Evolutionary conservation across 208 protist genomes (phyloP), one percentile per base, ranked within the genome.

Genomic region (Tritrichomonas musculus): DNA sequence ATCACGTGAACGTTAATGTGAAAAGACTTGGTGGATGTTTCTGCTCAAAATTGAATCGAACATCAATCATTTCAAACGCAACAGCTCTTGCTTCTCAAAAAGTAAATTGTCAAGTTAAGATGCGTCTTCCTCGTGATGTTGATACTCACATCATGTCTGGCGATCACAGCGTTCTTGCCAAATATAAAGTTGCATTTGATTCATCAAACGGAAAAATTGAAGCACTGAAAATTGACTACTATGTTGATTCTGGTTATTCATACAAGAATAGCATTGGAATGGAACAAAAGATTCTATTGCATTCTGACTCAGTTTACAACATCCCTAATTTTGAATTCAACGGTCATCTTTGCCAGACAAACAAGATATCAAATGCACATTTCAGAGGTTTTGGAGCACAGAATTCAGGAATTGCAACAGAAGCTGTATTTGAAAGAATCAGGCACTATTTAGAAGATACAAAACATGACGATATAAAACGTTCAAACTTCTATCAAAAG

Each of bases 11-110:
- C 4, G 49, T 13, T 65, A 57, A 93, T 44, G 94, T 96, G 0
- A 95, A 96, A 53, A 93, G 96, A 65, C 77, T 97, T 22, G 97
- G 97, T 92, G 97, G 97, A 82, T 97, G 97, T 30, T 98, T 98
- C 94, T 97, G 97, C 92, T 97, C 97, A 20, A 98, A 98, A 94
- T 96, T 98, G 92, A 96, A 97, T 20, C 93, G 96, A 30, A 94
- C 94, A 36, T 93, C 94, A 13, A 94, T 94, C 47, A 30, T 96
- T n/a, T 66, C 96, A 88, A 92, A 73, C 64, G 94, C 95, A n/a
- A 94, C 93, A 17, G 96, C 97, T 4, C 92, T 98, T 22, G 96
- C 96, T 0, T 96, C 97, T 0, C 36, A 94, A 25, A 93, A 95
- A 50, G 50, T 93, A 0, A 92, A 93, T 65, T 30, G 92, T 22